Evolutionary conservation across 306 rosid genomes (phyloP), one percentile per base, ranked within the genome.

Genomic region (Lagenaria siceraria): DNA sequence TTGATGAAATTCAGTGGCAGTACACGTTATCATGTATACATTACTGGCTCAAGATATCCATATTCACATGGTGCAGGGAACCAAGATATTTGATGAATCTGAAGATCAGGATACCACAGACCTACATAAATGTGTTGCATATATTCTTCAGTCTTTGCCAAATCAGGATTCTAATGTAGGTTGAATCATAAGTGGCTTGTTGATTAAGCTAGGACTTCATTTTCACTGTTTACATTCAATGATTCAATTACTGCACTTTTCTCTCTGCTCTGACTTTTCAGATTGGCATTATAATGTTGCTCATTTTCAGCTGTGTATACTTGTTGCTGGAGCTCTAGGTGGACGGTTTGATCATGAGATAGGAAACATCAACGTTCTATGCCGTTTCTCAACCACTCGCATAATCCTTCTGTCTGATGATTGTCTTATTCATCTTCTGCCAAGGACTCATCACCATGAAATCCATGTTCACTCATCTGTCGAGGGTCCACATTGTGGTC

Each of bases 271-370:
- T 78, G 64, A 66, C n/a, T 38, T 62, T 64, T 84, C 42, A 51
- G 15, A 29, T 72, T 19, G 65, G 65, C 64, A 49, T 17, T 43
- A 7, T 27, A 63, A 55, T 36, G 11, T 72, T 51, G 42, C 75
- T 73, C 52, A 82, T 65, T 85, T 64, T 63, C 87, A 96, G 99
- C 75, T 87, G 71, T 86, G 98, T 88, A 89, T 96, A 84, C 87
- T 96, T 65, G 92, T 89, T 71, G 87, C 88, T 73, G 99, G 99
- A 81, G 97, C 98, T 78, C 93, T 96, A 73, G 99, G 99, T 40
- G 99, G 99, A 77, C 83, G 99, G 82, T 96, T 96, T 81, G 99
- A 96, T 83, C 99, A 96, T 17, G 97, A 92, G 86, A 88, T 96
- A 21, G 99, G 98, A 78, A 96, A 96, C 84, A 82, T 96, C 72